Evolutionary conservation across 371 early-diverging fungal species (phyloP), one percentile per base, ranked within the genome.

Genomic region (Apophysomyces ossiformis): DNA sequence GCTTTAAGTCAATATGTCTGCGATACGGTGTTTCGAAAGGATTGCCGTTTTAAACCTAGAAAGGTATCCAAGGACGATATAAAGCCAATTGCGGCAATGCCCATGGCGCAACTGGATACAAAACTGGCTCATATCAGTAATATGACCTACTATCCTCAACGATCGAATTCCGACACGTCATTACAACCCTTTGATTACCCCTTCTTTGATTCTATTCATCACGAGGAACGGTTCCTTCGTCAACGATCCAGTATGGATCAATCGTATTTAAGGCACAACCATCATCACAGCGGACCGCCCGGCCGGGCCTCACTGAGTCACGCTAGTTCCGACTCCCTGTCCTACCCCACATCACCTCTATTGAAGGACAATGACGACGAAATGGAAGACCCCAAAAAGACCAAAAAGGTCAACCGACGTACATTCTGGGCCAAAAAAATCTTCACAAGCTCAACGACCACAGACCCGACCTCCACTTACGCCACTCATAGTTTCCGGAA

Each of bases 1-100:
- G 86, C 89, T 1, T 69, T 91, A 39, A 60, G 71, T 43, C 69
- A 75, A 39, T 78, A 85, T 60, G 74, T 85, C 58, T 76, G 78
- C 12, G 75, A 77, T 60, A 77, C 64, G 9, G 69, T 35, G 36
- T 62, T 57, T 16, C n/a, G 54, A 50, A 50, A 50, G 54, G 54
- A 50, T 4, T 9, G 21, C n/a, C 54, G 54, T 8, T 50, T 35
- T 4, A 64, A 41, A 44, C 16, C 57, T 7, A 37, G 65, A n/a
- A 69, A 64, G 44, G 54, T 65, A 0, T 69, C 69, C 36, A 69
- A 69, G 57, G 65, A 68, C 1, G 74, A 74, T 21, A 67, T 68
- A 65, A 67, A 65, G 35, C 64, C 73, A n/a, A 59, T 67, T 13
- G 15, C 66, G 7, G 59, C 63, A 3, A 38, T 66, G n/a, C 70